Base-by-base conservation (phyloP, 163 green algal species). In the Prototheca stagnorum region DNA sequence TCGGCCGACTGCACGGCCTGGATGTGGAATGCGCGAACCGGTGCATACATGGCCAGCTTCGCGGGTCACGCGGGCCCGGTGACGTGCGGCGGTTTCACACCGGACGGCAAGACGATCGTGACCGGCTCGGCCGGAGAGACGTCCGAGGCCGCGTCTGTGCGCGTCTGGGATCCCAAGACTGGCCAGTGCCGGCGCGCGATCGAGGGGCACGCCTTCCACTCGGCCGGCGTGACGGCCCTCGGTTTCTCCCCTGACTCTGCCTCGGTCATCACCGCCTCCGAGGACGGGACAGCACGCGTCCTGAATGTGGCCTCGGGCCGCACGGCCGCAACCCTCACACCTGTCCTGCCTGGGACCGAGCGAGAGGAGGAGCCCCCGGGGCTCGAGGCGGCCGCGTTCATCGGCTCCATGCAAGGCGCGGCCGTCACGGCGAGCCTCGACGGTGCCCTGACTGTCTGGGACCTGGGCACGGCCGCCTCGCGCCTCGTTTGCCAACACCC, bases 11-110 rank as follows among this genome's bases (percentile, higher is more conserved):
- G 84, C 64, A 86, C 75, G 2, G 56, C 67, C 19, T 98, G 85
- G 85, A 97, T 98, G 87, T 98, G 86, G 85, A 81, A 86, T 39
- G 85, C 80, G 20, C 47, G 68, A 23, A 81, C 57, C 17, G 88
- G 77, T 5, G 56, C 44, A 8, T 88, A 70, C 63, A 95, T 97
- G 88, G 73, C 85, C 58, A 77, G 93, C 43, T 92, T 97, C 47
- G 63, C 70, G 15, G 89, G 89, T 1, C 89, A 98, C 62, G 66
- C 52, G 25, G 84, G 77, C 3, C 39, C 73, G 1, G 90, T 97
- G 24, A 74, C 62, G 0, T 90, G 76, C 41, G 89, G 89, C 27
- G 31, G 44, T 0, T 98, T 97, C 67, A 84, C 85, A 0, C 74
- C 81, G 4, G 87, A 98, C 52, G 89, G 89, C 49, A 84, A 81